Evolutionary conservation across 805 yeast species (phyloP), one percentile per base, ranked within the genome.

Genomic region (Metschnikowia arizonensis): DNA sequence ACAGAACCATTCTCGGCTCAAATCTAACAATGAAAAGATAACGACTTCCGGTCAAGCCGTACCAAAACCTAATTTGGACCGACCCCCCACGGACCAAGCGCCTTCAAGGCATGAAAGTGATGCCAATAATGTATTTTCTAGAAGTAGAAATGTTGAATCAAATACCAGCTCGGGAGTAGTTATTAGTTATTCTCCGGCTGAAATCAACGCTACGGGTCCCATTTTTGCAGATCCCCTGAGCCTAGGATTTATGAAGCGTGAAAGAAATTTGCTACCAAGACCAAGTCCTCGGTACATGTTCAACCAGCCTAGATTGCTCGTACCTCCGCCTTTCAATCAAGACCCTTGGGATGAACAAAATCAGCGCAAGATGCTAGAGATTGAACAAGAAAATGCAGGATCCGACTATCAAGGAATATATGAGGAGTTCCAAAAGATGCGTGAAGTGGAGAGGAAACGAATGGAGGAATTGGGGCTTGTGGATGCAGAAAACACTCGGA

Each of bases 401-500:
- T 68, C 72, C 2, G 95, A 88, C 59, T 67, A 78, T 14, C 88
- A 87, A 48, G 77, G 84, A 1, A 63, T 88, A 7, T 88, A 85
- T 62, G 95, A 87, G 54, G 80, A 81, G 37, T 76, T 88, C 45
- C 90, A 83, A 56, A 74, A 68, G 42, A 74, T 86, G 79, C 74
- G 96, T 46, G 89, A 83, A 14, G 62, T 60, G 5, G 98, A 90
- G 64, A 72, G 98, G 47, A 65, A 66, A 34, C 73, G 79, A 45
- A 89, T 90, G 96, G 96, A 89, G 57, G 64, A 69, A 1, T 66
- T 80, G 46, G 95, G 95, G 1, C 67, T 88, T 3, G 97, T 93
- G 3, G 99, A 93, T 62, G 83, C 82, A 36, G 96, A 88, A 52
- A 89, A 88, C 51, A 79, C 78, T 0, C 79, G 88, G 33, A 88